Evolutionary conservation across 2,329 filamentous ascomycete genomes (phyloP).

Genomic region (Phyllosticta paracitricarpa): DNA sequence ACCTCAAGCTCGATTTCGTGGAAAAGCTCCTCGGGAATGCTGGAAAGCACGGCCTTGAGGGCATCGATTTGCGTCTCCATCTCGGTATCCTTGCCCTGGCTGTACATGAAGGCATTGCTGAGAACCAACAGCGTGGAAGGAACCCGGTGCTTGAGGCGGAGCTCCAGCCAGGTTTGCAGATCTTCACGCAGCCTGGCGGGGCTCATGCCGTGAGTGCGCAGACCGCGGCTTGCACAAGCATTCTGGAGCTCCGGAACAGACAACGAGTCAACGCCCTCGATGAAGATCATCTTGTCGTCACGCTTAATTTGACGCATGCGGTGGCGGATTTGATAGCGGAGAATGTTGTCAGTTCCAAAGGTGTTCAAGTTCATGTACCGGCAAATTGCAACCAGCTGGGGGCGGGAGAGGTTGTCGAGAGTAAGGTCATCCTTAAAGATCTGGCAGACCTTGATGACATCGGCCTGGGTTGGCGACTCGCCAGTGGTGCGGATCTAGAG

Average conservation of each 20-base stretch:
- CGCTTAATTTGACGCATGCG: conserved; percentile 99
- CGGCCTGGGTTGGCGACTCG: conserved; percentile 74
- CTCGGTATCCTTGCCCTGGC: conserved; percentile 72
- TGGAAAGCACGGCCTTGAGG: conserved; percentile 81
- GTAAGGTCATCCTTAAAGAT: conserved; percentile 97
- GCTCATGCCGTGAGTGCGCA: conserved; percentile 85
- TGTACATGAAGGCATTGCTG: conserved; percentile 96
- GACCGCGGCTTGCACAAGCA: conserved; percentile 82
- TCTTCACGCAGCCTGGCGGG: conserved; percentile 82
- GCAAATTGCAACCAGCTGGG: conserved; percentile 95
- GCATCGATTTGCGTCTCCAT: conserved; percentile 87
- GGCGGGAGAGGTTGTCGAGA: conserved; percentile 89
- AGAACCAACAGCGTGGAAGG: conserved; percentile 91
- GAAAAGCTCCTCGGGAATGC: conserved; percentile 95
- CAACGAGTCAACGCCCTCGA: conserved; percentile 84
- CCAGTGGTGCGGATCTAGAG: conserved; percentile 59
- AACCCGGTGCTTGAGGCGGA: conserved; percentile 88
- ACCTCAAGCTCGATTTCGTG: conserved; percentile 99
- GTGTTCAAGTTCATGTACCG: conserved; percentile 97
- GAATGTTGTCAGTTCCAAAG: conserved; percentile 95
- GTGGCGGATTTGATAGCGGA: conserved; percentile 92
- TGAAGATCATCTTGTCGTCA: conserved; percentile 88
- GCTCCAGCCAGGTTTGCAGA: conserved; percentile 85
- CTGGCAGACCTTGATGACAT: conserved; percentile 98
- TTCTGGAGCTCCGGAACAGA: conserved; percentile 90